Base-by-base conservation (phyloP, 2,329 filamentous ascomycete genomes). In the Cordyceps sp. region DNA sequence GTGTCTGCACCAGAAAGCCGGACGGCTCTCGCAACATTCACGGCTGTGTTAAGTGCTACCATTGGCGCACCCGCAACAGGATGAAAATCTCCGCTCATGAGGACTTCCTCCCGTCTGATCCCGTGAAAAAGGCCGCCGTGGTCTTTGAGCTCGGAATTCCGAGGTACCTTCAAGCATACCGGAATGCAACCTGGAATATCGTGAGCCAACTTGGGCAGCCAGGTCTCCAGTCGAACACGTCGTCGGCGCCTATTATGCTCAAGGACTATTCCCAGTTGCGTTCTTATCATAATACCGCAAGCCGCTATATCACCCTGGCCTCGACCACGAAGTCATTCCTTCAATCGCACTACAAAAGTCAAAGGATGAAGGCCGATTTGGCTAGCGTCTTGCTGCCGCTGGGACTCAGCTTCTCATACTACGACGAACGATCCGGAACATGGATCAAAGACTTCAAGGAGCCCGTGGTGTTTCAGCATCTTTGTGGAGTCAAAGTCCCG, bases 101-200 rank as follows among this genome's bases (percentile, higher is more conserved):
- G 24, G 41, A 41, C 5, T 45, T 42, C 10, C 42, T 48, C 5
- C 46, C 43, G 1, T 47, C 44, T 15, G 12, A 33, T 1, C 34
- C 39, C 4, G 23, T 35, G 0, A 38, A 41, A 1, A 37, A 39
- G 2, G 52, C 41, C 4, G 66, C 58, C 0, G 64, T 76, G 0
- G 62, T 76, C 14, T 54, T 56, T 14, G 17, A 52, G 49, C 17
- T 71, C 48, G 33, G 60, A 31, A 61, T 65, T 0, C 53, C 54
- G 1, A 42, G 48, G 1, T 76, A 59, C 34, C 61, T 62, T 20
- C 46, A 61, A 2, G 36, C 43, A 6, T 57, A 49, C 7, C 26
- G 36, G 0, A 23, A 36, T 5, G 41, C 40, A 12, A 37, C 32
- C 1, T 23, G 22, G 22, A 23, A 4, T 9, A 23, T 23, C 22